phyloP scores from a whole-genome alignment of 2,329 filamentous ascomycete species.

The Claviceps pusilla region DNA sequence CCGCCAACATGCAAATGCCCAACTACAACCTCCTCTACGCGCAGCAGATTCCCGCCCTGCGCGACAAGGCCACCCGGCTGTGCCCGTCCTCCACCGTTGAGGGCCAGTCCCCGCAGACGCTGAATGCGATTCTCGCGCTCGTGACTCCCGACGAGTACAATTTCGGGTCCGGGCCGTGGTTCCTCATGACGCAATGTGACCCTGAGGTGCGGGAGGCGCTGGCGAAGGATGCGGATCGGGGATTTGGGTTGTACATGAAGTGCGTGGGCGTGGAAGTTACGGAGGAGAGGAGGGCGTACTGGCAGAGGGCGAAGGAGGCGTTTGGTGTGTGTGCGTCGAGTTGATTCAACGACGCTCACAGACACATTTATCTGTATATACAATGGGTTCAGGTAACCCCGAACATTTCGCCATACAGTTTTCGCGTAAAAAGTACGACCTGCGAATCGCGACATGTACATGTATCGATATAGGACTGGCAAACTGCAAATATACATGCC shows the following conservation, averaged over 20 bases:
- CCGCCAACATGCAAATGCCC: conserved; percentile 39
- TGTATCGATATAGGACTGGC: too few relatives aligned
- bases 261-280: conserved; percentile 28
- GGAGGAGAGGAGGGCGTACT: conserved; percentile 24
- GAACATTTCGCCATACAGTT: too few relatives aligned
- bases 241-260: conserved; percentile 30
- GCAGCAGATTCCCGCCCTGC: conserved; percentile 24
- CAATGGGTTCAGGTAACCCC: too few relatives aligned
- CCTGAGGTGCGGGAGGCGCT: conserved; percentile 19
- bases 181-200: conserved; percentile 29
- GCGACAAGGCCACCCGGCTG: too few relatives aligned
- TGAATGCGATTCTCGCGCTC: conserved; percentile 27
- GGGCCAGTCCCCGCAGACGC: conserved; percentile 16
- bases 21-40: conserved; percentile 33
- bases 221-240: conserved; percentile 22
- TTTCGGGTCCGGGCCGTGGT: conserved; percentile 40
- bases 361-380: too few relatives aligned
- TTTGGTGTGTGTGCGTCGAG: conserved; percentile 17
- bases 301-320: conserved; percentile 30
- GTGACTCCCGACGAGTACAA: conserved; percentile 35
- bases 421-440: too few relatives aligned
- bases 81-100: conserved; percentile 7
- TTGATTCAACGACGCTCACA: too few relatives aligned
- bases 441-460: too few relatives aligned
- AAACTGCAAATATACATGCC: too few relatives aligned